phyloP scores from a whole-genome alignment of 192 early-diverging fungal genomes.

The Backusella mclennaniae region DNA sequence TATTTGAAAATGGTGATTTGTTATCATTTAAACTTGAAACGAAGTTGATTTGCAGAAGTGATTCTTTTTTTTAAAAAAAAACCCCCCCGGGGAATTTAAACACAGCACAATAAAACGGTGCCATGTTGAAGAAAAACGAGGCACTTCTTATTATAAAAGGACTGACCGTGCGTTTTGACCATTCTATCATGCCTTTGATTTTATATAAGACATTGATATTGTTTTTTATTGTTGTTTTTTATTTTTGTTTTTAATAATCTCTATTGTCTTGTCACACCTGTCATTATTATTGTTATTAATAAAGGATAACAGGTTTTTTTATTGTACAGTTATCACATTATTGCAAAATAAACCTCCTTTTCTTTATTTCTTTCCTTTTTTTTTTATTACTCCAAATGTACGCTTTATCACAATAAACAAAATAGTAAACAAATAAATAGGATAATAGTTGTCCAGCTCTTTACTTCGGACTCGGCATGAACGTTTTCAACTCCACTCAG shows the following conservation, averaged over 20 bases:
- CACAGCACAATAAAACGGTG: neutral
- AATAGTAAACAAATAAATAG: neutral
- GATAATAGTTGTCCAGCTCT: neutral
- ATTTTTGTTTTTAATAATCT: neutral
- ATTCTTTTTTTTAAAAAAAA: neutral
- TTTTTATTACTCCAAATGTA: neutral
- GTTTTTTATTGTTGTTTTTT: neutral
- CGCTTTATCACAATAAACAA: neutral
- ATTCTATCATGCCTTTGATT: neutral
- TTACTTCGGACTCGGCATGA: constrained; percentile 4
- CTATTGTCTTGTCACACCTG: constrained; percentile 6
- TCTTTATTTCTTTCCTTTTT: neutral
- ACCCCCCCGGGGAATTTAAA: neutral
- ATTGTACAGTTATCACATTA: neutral
- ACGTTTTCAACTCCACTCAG: neutral
- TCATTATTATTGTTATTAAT: neutral
- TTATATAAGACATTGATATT: neutral
- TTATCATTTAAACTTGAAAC: neutral
- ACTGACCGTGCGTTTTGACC: neutral
- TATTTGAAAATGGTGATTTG: neutral
- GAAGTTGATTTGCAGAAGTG: neutral
- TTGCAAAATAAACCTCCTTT: neutral
- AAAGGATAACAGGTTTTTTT: constrained; percentile 3
- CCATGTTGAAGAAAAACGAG: neutral
- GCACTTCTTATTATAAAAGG: constrained; percentile 1